Conservation (phyloP, 148 eudicot genomes). For the Chenopodium quinoa region DNA sequence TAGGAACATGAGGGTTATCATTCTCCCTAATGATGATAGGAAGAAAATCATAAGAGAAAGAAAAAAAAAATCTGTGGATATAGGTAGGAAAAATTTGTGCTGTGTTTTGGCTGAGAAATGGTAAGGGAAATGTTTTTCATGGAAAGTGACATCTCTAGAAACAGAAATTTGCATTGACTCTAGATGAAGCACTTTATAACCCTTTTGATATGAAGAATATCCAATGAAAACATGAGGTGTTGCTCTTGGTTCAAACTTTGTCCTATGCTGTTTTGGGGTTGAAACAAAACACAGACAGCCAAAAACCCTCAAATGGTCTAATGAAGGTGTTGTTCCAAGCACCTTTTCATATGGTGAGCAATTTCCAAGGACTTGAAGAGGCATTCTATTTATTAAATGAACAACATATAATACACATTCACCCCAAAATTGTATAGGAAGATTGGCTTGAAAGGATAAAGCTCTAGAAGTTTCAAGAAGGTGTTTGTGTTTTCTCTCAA, state of each 20-base stretch:
- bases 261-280: not conserved
- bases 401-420: not conserved
- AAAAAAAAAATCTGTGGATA: rapidly evolving
- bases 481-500: too few relatives aligned
- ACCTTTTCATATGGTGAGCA: not conserved
- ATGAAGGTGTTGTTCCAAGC: not conserved
- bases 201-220: not conserved
- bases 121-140: not conserved
- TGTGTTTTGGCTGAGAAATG: not conserved
- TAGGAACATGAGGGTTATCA: not conserved
- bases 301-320: too few relatives aligned
- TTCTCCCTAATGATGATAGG: too few relatives aligned
- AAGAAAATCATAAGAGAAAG: too few relatives aligned
- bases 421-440: not conserved
- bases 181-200: not conserved
- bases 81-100: not conserved
- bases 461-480: too few relatives aligned
- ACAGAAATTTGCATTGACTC: not conserved
- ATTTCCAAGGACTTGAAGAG: not conserved
- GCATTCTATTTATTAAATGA: not conserved
- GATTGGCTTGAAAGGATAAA: too few relatives aligned
- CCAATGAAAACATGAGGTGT: not conserved
- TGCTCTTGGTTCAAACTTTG: not conserved
- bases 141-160: not conserved
- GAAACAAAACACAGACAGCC: not conserved